Conservation (phyloP, 2,329 filamentous ascomycete species). For the Sarocladium kiliense region DNA sequence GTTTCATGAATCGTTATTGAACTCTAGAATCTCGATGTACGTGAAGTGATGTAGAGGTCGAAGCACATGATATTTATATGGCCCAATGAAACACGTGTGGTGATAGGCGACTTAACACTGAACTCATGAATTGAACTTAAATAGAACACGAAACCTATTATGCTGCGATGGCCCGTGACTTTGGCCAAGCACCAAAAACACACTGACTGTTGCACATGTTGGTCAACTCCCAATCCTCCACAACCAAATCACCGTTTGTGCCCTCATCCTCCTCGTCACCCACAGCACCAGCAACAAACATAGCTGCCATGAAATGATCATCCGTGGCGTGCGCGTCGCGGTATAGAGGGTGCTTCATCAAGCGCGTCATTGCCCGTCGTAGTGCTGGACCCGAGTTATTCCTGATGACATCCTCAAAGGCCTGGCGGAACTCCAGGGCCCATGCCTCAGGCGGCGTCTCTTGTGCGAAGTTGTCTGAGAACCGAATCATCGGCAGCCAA, state of each 20-base stretch:
- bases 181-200: slow-evolving; percentile 35
- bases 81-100: too few relatives aligned
- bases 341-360: slow-evolving; percentile 65
- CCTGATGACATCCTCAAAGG: slow-evolving; percentile 52
- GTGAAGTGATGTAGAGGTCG: too few relatives aligned
- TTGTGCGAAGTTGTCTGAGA: slow-evolving; percentile 24
- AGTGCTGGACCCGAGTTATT: slow-evolving; percentile 43
- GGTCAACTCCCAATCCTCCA: slow-evolving; percentile 60
- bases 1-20: too few relatives aligned
- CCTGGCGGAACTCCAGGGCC: slow-evolving; percentile 62
- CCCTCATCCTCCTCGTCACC: slow-evolving; percentile 8
- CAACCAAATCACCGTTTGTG: slow-evolving; percentile 34
- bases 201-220: slow-evolving; percentile 62
- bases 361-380: slow-evolving; percentile 48
- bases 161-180: not conserved
- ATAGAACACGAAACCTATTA: not conserved
- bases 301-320: slow-evolving; percentile 63
- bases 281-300: slow-evolving; percentile 56
- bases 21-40: too few relatives aligned
- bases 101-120: too few relatives aligned
- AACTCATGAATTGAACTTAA: too few relatives aligned
- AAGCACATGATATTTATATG: too few relatives aligned
- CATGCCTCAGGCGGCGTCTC: slow-evolving; percentile 26
- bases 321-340: slow-evolving; percentile 65
- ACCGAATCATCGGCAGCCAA: slow-evolving; percentile 60